These are phyloP conservation scores for Panus rudis DNA, from an alignment of 768 basidiomycete genomes.

Conservation along the genomic window DNA sequence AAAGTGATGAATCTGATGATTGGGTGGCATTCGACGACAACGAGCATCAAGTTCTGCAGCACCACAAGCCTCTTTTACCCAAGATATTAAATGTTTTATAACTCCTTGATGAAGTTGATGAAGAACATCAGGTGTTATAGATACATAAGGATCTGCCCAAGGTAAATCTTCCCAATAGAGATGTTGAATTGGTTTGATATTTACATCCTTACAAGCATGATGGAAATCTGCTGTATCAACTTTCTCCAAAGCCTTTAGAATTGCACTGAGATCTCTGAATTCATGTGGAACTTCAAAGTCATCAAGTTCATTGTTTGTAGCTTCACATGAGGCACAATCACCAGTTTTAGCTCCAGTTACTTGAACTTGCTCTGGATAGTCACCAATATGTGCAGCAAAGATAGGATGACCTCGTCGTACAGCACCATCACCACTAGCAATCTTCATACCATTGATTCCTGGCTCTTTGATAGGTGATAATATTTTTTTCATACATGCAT, in stretches of 20 bases:
- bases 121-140: constrained; percentile 19
- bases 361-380: constrained; percentile 6
- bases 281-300: background rate
- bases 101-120: constrained; percentile 23
- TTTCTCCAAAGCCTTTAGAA: constrained; percentile 6
- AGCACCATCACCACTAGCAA: constrained; percentile 15
- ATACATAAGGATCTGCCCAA: constrained; percentile 13
- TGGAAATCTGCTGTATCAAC: constrained; percentile 6
- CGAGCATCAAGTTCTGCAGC: constrained; percentile 10
- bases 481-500: constrained; percentile 12
- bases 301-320: background rate
- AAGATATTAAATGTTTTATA: constrained; percentile 18
- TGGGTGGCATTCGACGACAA: constrained; percentile 9
- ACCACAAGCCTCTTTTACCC: constrained; percentile 10
- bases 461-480: constrained; percentile 4
- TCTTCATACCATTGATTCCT: constrained; percentile 11
- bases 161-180: constrained; percentile 19
- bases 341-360: background rate
- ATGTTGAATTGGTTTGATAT: constrained; percentile 10
- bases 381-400: constrained; percentile 12
- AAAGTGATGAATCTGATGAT: constrained; percentile 15
- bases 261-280: background rate
- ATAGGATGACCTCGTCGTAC: constrained; percentile 16
- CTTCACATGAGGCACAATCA: constrained; percentile 1
- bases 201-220: constrained; percentile 1